Conservation (phyloP, 1,284 basidiomycete species). For the Trichosporon asahii region DNA sequence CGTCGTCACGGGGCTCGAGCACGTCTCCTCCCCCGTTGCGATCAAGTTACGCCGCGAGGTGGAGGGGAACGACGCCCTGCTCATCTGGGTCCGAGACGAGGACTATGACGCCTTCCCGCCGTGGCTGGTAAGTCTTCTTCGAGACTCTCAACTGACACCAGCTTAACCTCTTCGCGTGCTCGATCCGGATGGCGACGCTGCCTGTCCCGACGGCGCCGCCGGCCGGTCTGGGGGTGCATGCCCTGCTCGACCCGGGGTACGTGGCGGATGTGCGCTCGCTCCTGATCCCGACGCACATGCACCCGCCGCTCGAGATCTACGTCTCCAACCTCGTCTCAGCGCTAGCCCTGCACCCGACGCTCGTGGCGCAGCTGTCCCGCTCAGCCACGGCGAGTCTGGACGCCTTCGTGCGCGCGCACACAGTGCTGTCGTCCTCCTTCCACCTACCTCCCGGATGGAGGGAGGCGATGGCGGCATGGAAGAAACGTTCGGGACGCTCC, state of each 20-base stretch:
- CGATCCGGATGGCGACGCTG: slow-evolving; percentile 1
- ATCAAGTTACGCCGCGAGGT: slow-evolving; percentile 28
- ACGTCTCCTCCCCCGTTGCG: slow-evolving; percentile 28
- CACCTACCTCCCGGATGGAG: slow-evolving; percentile 32
- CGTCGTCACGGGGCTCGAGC: slow-evolving; percentile 39
- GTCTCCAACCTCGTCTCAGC: slow-evolving; percentile 45
- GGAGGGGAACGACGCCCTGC: slow-evolving; percentile 20
- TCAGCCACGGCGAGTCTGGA: slow-evolving; percentile 26
- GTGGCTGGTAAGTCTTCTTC: slow-evolving; percentile 40
- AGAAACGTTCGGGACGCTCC: background rate
- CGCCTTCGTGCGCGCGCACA: slow-evolving; percentile 35
- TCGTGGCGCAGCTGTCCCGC: slow-evolving; percentile 35
- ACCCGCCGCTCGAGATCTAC: slow-evolving; percentile 41
- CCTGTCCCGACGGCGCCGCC: slow-evolving; percentile 22
- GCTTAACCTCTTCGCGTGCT: slow-evolving; percentile 41
- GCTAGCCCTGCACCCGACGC: slow-evolving; percentile 34
- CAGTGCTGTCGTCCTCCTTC: slow-evolving; percentile 34
- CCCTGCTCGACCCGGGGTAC: slow-evolving; percentile 31
- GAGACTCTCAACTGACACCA: slow-evolving; percentile 11
- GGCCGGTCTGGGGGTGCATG: slow-evolving; percentile 2
- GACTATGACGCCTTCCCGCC: slow-evolving; percentile 26
- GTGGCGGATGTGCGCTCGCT: slow-evolving; percentile 31
- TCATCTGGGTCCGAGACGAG: slow-evolving; percentile 43
- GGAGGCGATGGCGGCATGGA: slow-evolving; percentile 17
- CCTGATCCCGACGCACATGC: slow-evolving; percentile 42